A percentile compares a stretch with the other conserved stretches of the same genome.
Conservation (phyloP, 2,329 filamentous ascomycete genomes). For the Pseudocercospora crystallina region DNA sequence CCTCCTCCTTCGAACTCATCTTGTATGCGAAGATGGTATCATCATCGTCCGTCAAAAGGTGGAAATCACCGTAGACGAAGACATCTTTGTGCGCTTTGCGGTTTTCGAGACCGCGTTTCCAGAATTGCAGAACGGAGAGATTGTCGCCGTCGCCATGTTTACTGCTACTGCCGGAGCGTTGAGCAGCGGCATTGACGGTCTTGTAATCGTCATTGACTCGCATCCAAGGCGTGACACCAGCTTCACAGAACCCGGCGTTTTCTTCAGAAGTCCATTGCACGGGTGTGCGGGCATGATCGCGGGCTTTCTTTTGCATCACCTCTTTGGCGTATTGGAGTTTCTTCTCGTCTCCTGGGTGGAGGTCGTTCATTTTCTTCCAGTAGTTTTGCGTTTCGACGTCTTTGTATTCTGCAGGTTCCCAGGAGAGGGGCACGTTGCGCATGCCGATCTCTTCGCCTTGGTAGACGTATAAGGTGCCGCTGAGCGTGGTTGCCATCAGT, state of each 20-base stretch:
- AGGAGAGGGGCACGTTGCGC: conserved; percentile 47
- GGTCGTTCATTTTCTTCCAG: conserved; percentile 49
- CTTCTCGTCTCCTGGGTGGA: conserved; percentile 30
- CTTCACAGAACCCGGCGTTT: conserved; percentile 62
- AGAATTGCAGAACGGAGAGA: conserved; percentile 59
- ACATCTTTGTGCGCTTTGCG: conserved; percentile 58
- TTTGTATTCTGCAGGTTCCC: conserved; percentile 49
- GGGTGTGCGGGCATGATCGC: conserved; percentile 60
- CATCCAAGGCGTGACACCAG: conserved; percentile 59
- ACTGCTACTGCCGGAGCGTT: conserved; percentile 40
- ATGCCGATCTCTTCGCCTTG: conserved; percentile 54
- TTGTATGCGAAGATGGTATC: conserved; percentile 58
- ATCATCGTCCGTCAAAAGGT: conserved; percentile 51
- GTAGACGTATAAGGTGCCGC: conserved; percentile 54
- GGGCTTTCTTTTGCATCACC: conserved; percentile 21
- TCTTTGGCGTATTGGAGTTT: conserved; percentile 18
- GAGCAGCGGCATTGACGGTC: conserved; percentile 58
- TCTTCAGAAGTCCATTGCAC: conserved; percentile 63
- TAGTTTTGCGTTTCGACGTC: conserved; percentile 59
- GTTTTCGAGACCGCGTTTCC: conserved; percentile 56
- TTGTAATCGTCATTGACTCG: conserved; percentile 56
- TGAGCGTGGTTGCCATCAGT: conserved; percentile 48
- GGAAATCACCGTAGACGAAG: conserved; percentile 63
- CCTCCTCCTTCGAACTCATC: conserved; percentile 28
- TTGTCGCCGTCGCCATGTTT: conserved; percentile 34